Conservation (phyloP, 495 filamentous ascomycete species). For the Talaromyces thailandensis region DNA sequence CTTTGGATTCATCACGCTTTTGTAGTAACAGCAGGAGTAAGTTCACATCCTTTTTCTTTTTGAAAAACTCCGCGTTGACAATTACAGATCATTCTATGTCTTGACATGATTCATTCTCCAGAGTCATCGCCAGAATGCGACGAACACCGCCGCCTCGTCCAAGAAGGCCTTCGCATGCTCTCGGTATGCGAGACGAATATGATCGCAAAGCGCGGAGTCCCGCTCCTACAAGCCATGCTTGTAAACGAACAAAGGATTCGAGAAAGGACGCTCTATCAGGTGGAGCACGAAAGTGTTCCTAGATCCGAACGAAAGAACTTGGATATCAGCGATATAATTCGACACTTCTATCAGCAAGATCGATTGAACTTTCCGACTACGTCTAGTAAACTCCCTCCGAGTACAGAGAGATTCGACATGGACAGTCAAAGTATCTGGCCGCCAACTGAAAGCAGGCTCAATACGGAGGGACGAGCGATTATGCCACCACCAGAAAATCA, state of each 20-base stretch:
- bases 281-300: neutral
- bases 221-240: conserved; percentile 19
- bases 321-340: conserved; percentile 9
- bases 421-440: conserved; percentile 1
- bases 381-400: neutral
- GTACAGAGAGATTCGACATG: neutral
- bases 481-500: neutral
- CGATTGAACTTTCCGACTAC: neutral
- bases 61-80: no score
- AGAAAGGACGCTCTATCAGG: neutral
- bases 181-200: conserved; percentile 20
- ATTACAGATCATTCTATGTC: conserved; percentile 31
- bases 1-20: conserved; percentile 33
- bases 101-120: conserved; percentile 31
- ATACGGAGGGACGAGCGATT: neutral
- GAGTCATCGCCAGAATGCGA: conserved; percentile 19
- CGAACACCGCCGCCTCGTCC: conserved; percentile 24
- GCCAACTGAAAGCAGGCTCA: neutral
- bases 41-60: neutral
- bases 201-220: conserved; percentile 23
- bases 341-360: conserved; percentile 12
- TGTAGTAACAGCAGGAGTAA: conserved; percentile 20
- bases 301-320: neutral
- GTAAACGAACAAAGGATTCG: conserved; percentile 7
- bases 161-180: conserved; percentile 22